Base-by-base conservation (phyloP, 2,329 filamentous ascomycete genomes). In the Parasarocladium wereldwijsianum region DNA sequence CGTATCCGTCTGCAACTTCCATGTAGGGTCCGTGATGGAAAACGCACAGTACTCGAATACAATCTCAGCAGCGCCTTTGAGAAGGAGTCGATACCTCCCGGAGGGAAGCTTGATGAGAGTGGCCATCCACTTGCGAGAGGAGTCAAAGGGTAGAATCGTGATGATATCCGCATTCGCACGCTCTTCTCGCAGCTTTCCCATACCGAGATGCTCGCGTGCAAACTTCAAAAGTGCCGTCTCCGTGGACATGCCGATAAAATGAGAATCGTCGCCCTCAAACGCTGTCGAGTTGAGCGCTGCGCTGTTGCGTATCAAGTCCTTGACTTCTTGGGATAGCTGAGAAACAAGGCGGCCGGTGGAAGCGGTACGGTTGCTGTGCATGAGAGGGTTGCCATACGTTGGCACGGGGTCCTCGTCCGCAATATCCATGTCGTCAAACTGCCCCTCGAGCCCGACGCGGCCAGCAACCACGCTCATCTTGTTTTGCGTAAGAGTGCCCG, bases 1-100 rank as follows among this genome's bases (percentile, higher is more conserved):
- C 11, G 17, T 12, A 14, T 24, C 28, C 13, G 20, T 24, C 17
- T 30, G 28, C 6, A 30, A 18, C 28, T 30, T 30, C 10, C 24
- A 30, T 3, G 28, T 30, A 34, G 76, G 64, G 24, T 61, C 47
- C 15, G 54, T 60, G 22, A 58, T 58, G 4, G 60, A 61, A 8
- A 64, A 38, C 17, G 44, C 31, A 34, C 60, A 60, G 39, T 52
- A 54, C 5, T 45, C 43, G 3, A 69, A 46, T 3, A 69, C 46
- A 27, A 70, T 66, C 38, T 70, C 66, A 1, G 66, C 65, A 5
- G 65, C 66, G 10, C 66, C 66, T 41, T 70, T 70, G 32, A 70
- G 57, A 8, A 65, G 47, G 2, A 69, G 45, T 3, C 66, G 55
- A 38, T 61, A 65, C 5, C 39, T 43, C 13, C 49, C 52, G 17